Percentiles rank a stretch among this genome's conserved stretches.
Evolutionary conservation across 2,329 filamentous ascomycete species (phyloP).

Genomic region (Botrytis sinoallii): DNA sequence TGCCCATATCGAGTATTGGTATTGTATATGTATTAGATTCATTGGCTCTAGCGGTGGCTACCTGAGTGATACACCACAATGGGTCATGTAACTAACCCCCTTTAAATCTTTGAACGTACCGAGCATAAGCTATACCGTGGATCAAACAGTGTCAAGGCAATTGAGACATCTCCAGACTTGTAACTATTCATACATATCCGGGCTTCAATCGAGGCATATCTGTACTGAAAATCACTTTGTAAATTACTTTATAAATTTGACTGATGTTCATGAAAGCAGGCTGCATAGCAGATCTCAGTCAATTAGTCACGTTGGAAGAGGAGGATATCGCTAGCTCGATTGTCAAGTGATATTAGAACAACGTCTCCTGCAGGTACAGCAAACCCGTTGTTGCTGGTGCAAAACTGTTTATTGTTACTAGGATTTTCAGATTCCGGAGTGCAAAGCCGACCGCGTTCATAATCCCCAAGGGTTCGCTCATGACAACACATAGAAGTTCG

Average conservation of each 20-base stretch:
- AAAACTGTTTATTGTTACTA: neutral
- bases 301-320: neutral
- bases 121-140: neutral
- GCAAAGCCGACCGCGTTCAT: neutral
- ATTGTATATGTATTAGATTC: neutral
- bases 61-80: neutral
- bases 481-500: neutral
- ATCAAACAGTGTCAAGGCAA: neutral
- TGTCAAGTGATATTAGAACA: neutral
- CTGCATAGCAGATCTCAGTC: neutral
- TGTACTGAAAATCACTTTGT: neutral
- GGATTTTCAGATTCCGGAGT: neutral
- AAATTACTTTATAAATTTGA: neutral
- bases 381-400: neutral
- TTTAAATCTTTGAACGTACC: neutral
- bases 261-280: neutral
- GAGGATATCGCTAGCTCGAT: neutral
- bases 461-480: neutral
- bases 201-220: neutral
- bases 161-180: neutral
- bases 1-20: neutral
- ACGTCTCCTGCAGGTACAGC: conserved; percentile 2
- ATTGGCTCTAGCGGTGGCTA: neutral
- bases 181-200: neutral
- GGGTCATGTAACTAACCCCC: neutral